phyloP scores from a whole-genome alignment of 257 asterid genomes.

The Lithospermum erythrorhizon region DNA sequence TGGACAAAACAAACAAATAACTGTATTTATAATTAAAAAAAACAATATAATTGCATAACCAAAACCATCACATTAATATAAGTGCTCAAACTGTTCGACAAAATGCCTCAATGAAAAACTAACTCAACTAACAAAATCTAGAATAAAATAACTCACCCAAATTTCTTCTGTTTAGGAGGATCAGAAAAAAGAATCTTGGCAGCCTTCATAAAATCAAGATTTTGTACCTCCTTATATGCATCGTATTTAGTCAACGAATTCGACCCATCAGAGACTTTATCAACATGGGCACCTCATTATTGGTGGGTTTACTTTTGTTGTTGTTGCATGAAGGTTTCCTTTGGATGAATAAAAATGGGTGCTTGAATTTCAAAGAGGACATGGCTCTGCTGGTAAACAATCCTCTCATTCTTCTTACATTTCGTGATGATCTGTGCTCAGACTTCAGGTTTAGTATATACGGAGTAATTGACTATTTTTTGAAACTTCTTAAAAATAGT shows the following conservation, averaged over 20 bases:
- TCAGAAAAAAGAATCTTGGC: constrained; percentile 51
- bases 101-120: constrained; percentile 9
- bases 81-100: constrained; percentile 5
- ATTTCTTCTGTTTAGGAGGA: constrained; percentile 52
- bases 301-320: constrained; percentile 23
- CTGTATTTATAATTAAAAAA: not conserved
- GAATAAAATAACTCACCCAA: constrained; percentile 35
- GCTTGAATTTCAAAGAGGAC: constrained; percentile 24
- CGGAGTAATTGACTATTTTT: too few species aligned
- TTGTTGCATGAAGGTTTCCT: constrained; percentile 32
- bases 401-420: constrained; percentile 30
- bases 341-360: constrained; percentile 10
- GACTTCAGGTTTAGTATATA: too few species aligned
- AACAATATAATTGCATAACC: not conserved
- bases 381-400: constrained; percentile 21
- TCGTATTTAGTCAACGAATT: constrained; percentile 37
- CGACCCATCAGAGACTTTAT: constrained; percentile 11
- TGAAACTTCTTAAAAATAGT: too few species aligned
- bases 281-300: constrained; percentile 12
- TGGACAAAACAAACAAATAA: not conserved
- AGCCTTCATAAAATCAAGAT: constrained; percentile 60
- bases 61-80: not conserved
- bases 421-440: not conserved
- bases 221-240: constrained; percentile 52
- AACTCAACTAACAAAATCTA: too few species aligned